These are phyloP conservation scores for Hygrophorus pudorinus DNA, from an alignment of 768 basidiomycete species.

Conservation along the genomic window DNA sequence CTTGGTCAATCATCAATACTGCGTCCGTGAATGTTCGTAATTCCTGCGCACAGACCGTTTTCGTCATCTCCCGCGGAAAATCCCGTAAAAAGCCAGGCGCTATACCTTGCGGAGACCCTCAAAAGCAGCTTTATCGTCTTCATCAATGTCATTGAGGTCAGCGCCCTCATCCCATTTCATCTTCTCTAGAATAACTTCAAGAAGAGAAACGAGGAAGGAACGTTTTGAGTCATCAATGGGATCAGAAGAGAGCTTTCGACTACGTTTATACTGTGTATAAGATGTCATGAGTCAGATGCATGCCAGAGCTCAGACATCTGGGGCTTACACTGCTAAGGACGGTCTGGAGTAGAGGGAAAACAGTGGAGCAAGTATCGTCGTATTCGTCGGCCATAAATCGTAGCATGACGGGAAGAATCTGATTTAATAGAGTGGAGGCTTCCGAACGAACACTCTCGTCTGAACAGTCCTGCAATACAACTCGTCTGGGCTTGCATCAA, in stretches of 20 bases:
- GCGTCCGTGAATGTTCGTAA: constrained; percentile 81
- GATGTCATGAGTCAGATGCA: constrained; percentile 3
- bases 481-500: constrained; percentile 1
- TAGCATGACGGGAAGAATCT: constrained; percentile 72
- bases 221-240: constrained; percentile 58
- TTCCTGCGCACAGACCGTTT: constrained; percentile 40
- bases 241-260: constrained; percentile 47
- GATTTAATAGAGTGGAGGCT: constrained; percentile 51
- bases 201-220: constrained; percentile 66
- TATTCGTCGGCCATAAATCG: constrained; percentile 85
- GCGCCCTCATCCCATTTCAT: constrained; percentile 85
- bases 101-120: constrained; percentile 76
- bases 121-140: constrained; percentile 78
- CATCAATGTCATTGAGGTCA: constrained; percentile 75
- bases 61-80: background rate
- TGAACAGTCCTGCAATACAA: constrained; percentile 39
- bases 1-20: constrained; percentile 74
- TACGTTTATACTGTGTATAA: constrained; percentile 67
- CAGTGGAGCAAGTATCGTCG: constrained; percentile 79
- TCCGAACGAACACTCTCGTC: constrained; percentile 53
- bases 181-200: constrained; percentile 75
- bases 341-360: constrained; percentile 72
- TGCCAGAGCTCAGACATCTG: background rate
- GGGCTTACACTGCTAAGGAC: constrained; percentile 65
- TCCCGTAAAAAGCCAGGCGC: constrained; percentile 5